These are phyloP conservation scores for Exophiala sp. DNA, from an alignment of 2,329 filamentous ascomycete species.

Conservation along the genomic window DNA sequence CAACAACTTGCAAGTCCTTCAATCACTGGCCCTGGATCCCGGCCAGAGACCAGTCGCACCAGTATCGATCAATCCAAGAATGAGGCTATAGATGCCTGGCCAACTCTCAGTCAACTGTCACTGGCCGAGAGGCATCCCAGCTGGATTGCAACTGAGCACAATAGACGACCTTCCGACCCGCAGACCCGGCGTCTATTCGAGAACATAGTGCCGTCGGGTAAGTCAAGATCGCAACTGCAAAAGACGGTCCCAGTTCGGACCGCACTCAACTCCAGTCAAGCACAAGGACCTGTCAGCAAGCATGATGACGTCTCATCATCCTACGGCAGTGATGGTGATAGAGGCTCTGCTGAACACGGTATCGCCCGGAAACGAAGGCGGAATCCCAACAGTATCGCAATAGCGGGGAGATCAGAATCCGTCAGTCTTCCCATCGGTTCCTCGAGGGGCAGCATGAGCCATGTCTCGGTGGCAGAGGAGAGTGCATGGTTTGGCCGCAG, in stretches of 20 bases:
- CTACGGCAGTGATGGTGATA: conserved; percentile 23
- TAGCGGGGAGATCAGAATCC: conserved; percentile 25
- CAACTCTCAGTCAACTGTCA: neutral
- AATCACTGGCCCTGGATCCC: conserved; percentile 8
- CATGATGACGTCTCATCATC: conserved; percentile 22
- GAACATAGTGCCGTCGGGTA: conserved; percentile 1
- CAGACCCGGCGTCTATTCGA: conserved; percentile 25
- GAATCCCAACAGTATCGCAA: conserved; percentile 25
- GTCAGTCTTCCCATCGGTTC: conserved; percentile 16
- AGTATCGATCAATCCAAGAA: neutral
- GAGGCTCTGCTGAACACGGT: neutral
- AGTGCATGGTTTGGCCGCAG: conserved; percentile 16
- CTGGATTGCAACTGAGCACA: conserved; percentile 20
- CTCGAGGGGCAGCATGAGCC: conserved; percentile 6
- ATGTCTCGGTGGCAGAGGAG: conserved; percentile 12
- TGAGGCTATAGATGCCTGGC: conserved; percentile 5
- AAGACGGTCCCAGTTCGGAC: conserved; percentile 1
- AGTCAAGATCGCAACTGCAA: conserved; percentile 7
- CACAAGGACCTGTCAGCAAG: neutral
- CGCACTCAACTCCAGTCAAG: neutral
- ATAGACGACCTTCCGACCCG: conserved; percentile 25
- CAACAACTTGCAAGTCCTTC: conserved; percentile 28
- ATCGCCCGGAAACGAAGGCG: neutral
- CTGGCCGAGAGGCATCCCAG: neutral
- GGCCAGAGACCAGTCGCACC: conserved; percentile 19